phyloP scores from a whole-genome alignment of 2,329 filamentous ascomycete species.

The Chaetomium olivaceum region DNA sequence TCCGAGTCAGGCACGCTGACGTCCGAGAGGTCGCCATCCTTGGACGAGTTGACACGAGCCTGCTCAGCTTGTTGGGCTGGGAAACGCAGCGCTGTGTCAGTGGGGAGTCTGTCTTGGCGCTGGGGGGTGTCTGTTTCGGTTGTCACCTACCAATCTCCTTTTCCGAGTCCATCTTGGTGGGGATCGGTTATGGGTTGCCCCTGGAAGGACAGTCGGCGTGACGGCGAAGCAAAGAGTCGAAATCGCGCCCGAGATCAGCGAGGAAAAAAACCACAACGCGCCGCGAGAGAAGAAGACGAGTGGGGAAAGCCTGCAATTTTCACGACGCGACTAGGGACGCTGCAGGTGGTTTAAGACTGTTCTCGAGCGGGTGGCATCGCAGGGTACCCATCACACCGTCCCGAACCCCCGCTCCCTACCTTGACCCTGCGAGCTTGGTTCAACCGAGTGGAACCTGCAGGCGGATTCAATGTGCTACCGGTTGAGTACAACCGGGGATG shows the following conservation, averaged over 20 bases:
- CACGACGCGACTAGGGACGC: not conserved
- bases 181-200: not conserved
- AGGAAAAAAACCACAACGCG: not conserved
- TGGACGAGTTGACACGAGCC: slow-evolving; percentile 16
- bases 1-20: slow-evolving; percentile 27
- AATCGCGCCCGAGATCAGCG: not conserved
- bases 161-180: slow-evolving; percentile 20
- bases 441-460: not conserved
- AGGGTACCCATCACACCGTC: not conserved
- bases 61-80: slow-evolving; percentile 12
- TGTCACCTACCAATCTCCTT: slow-evolving; percentile 28
- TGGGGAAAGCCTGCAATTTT: slow-evolving; percentile 2
- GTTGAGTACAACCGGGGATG: slow-evolving; percentile 10
- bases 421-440: not conserved
- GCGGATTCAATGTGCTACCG: slow-evolving; percentile 2
- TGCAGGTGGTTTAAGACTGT: slow-evolving; percentile 6
- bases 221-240: too few species aligned
- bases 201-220: not conserved
- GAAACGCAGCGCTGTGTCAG: not conserved
- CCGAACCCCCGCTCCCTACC: not conserved
- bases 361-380: not conserved
- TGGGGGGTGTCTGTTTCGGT: not conserved
- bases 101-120: not conserved
- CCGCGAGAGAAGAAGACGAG: not conserved
- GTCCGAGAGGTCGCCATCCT: slow-evolving; percentile 23